A percentile compares a stretch with the other conserved stretches of the same genome.
Conservation (phyloP, 2,329 filamentous ascomycete genomes). For the Beauveria medogensis region DNA sequence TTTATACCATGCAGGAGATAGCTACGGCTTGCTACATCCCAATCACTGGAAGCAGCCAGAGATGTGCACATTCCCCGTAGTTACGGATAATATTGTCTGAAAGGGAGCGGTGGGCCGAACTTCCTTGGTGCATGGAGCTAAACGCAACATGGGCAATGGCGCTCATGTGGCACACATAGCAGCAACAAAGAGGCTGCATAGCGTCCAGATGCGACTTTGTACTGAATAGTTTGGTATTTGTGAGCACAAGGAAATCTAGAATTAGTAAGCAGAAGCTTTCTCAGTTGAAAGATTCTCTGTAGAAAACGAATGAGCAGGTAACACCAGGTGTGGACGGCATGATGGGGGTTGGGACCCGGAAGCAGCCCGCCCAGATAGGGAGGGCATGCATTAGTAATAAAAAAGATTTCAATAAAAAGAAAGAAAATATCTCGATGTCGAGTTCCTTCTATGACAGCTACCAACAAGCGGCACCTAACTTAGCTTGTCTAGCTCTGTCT, state of each 20-base stretch:
- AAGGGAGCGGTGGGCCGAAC: background rate
- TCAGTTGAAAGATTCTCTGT: background rate
- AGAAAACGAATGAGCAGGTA: background rate
- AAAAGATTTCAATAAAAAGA: too few relatives aligned
- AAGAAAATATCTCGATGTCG: too few relatives aligned
- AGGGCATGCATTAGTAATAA: background rate
- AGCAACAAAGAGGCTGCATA: background rate
- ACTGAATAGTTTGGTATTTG: background rate
- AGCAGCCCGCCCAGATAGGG: background rate
- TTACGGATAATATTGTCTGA: background rate
- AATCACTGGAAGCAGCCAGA: background rate
- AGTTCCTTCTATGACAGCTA: too few relatives aligned
- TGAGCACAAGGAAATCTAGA: slow-evolving; percentile 9
- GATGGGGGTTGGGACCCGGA: background rate
- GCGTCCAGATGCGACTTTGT: background rate
- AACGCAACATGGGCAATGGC: slow-evolving; percentile 6
- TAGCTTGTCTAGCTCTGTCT: too few relatives aligned
- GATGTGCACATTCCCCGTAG: background rate
- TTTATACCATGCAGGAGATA: background rate
- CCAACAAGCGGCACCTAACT: too few relatives aligned
- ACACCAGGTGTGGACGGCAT: background rate
- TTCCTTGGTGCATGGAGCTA: background rate
- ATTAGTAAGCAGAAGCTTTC: slow-evolving; percentile 23
- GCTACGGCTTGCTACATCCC: background rate
- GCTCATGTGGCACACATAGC: slow-evolving; percentile 12